Evolutionary conservation across 2,329 filamentous ascomycete species (phyloP).

Genomic region (Penicillium sp.): DNA sequence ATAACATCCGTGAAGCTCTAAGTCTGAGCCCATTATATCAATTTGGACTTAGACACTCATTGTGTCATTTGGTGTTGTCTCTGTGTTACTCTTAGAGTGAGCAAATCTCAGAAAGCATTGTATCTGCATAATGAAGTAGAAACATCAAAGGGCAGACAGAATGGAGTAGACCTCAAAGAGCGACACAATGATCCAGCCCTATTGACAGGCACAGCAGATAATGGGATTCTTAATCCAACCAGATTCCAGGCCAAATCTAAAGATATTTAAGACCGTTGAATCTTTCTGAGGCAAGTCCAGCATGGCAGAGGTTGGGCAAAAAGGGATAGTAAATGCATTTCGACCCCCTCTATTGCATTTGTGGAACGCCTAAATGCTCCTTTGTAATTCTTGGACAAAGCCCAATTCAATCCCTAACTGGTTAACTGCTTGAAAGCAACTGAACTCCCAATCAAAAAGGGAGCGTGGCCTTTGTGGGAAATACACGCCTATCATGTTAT

Average conservation of each 20-base stretch:
- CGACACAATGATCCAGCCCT: constrained; percentile 1
- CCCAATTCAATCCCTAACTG: constrained; percentile 7
- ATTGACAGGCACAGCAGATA: constrained; percentile 9
- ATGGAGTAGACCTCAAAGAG: background rate
- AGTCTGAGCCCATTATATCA: constrained; percentile 4
- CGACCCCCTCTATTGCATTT: constrained; percentile 1
- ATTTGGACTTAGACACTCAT: constrained; percentile 3
- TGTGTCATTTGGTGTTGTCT: background rate
- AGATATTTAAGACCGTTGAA: constrained; percentile 9
- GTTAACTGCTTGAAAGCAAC: constrained; percentile 18
- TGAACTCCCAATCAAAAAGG: constrained; percentile 16
- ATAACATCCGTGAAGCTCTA: background rate
- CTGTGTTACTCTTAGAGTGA: background rate
- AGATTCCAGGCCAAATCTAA: constrained; percentile 7
- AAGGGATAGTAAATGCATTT: constrained; percentile 15
- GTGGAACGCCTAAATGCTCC: constrained; percentile 1
- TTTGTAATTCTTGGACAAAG: constrained; percentile 1
- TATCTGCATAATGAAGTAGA: background rate
- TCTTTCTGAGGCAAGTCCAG: constrained; percentile 1
- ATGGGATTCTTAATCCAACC: constrained; percentile 14
- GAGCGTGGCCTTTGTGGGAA: constrained; percentile 11
- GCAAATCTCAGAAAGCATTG: background rate
- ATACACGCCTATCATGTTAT: constrained; percentile 14
- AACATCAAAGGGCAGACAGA: background rate
- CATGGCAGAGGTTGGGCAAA: constrained; percentile 5